Percentiles rank a stretch among this genome's conserved stretches.
phyloP scores from a whole-genome alignment of 495 filamentous ascomycete species.

The Ramalina intermedia region DNA sequence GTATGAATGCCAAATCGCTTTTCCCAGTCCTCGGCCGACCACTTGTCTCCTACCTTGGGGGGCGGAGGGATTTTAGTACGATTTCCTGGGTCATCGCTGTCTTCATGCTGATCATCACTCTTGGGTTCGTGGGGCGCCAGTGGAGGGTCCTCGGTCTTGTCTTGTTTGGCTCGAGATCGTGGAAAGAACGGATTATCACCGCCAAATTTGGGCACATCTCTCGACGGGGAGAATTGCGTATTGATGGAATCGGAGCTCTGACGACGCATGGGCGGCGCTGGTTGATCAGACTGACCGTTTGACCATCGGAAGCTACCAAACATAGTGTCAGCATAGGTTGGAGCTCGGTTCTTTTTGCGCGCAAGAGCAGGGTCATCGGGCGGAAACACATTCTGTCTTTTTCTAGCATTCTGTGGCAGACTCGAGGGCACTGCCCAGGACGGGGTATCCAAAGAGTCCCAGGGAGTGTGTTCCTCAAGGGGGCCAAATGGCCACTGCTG shows the following conservation, averaged over 20 bases:
- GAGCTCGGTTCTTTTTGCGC: background rate
- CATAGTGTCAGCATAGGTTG: constrained; percentile 12
- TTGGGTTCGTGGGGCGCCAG: too few relatives aligned
- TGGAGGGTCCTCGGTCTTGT: background rate
- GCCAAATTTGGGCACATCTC: constrained; percentile 43
- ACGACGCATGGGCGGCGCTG: constrained; percentile 29
- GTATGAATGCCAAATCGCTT: background rate
- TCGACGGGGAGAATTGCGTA: constrained; percentile 49
- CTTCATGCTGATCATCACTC: too few relatives aligned
- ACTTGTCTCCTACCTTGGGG: constrained; percentile 3
- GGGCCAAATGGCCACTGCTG: constrained; percentile 8
- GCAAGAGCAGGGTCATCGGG: background rate
- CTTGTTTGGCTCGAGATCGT: background rate
- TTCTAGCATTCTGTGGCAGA: constrained; percentile 3
- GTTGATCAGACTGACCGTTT: constrained; percentile 19
- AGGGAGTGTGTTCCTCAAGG: constrained; percentile 1
- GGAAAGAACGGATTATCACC: background rate
- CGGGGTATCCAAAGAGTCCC: background rate
- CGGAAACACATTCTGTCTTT: background rate
- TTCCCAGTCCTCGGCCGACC: constrained; percentile 3
- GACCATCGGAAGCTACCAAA: constrained; percentile 34
- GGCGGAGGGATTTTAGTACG: constrained; percentile 1
- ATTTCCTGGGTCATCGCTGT: background rate
- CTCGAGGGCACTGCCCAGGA: constrained; percentile 14
- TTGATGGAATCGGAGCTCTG: constrained; percentile 64